A percentile compares a stretch with the other conserved stretches of the same genome.
Conservation (phyloP, 352 stramenopile species). For the Pythium sukuiense region DNA sequence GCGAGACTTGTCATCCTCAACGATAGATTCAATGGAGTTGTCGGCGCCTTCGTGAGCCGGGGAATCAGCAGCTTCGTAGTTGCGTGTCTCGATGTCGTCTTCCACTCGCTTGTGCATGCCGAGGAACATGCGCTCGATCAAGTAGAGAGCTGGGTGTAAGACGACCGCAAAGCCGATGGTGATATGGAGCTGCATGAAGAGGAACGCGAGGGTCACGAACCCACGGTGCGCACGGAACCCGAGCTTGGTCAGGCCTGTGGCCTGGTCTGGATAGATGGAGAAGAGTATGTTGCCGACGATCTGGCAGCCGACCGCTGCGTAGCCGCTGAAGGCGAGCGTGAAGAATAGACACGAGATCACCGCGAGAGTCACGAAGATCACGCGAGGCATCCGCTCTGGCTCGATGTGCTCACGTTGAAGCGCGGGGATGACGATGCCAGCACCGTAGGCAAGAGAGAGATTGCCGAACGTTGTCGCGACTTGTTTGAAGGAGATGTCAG, state of each 20-base stretch:
- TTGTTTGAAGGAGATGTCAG: constrained; percentile 27
- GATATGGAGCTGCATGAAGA: constrained; percentile 59
- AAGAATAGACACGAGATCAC: no score
- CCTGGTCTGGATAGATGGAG: constrained; percentile 40
- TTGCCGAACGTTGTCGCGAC: constrained; percentile 31
- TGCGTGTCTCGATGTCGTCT: constrained; percentile 28
- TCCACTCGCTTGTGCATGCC: no score
- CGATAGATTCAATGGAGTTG: no score
- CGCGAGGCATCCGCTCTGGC: constrained; percentile 33
- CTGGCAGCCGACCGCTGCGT: background rate
- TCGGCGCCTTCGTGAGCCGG: constrained; percentile 50
- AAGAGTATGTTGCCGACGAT: background rate
- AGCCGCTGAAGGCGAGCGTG: constrained; percentile 25
- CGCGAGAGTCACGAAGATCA: no score
- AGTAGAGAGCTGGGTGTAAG: constrained; percentile 56
- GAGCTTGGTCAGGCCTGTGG: constrained; percentile 34
- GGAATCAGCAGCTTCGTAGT: constrained; percentile 5
- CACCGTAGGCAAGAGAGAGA: constrained; percentile 32
- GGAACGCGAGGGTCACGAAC: constrained; percentile 48
- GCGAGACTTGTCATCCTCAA: no score
- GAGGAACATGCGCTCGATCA: constrained; percentile 52
- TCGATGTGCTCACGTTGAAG: constrained; percentile 21
- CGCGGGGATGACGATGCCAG: constrained; percentile 32
- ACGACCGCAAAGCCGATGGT: constrained; percentile 48
- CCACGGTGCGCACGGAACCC: constrained; percentile 47